Base-by-base conservation (phyloP, 768 basidiomycete species). In the Chalciporus piperatus region DNA sequence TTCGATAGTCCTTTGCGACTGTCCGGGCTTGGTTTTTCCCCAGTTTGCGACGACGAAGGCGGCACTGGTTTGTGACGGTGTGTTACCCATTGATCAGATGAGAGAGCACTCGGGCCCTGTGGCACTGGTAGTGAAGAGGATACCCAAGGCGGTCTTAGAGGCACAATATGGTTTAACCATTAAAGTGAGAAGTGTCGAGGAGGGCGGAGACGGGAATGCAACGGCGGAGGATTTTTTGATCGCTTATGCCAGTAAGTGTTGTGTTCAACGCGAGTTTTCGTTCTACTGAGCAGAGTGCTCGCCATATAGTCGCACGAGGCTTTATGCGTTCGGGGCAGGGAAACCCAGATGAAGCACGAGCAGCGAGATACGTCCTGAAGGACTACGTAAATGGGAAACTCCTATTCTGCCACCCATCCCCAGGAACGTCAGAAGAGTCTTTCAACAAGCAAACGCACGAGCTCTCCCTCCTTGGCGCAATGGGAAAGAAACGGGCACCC, bases 1-100 rank as follows among this genome's bases (percentile, higher is more conserved):
- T 16, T 76, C 83, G 3, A 87, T 98, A 38, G 76, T 87, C 41
- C 81, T 99, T 17, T 98, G 95, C 59, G 97, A 99, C 72, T 99
- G 97, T 72, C 97, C 97, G 16, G 97, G 97, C 64, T 75, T 98
- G 32, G 97, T 99, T 33, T 98, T 98, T 65, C 97, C 97, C 6
- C 97, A 99, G 63, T 99, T 98, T 70, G 91, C 97, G 3, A 94
- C 91, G 23, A 98, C 94, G 3, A 93, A 92, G 67, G 97, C 96
- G 10, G 94, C 95, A 50, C 76, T 99, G 47, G 88, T 98, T 37
- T 97, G 95, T 59, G 94, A 98, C 64, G 97, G 97, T 48, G 94
- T 98, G 2, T 71, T 99, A 48, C 96, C 96, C 0, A 98, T 99
- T 58, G 97, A 99, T 66, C 97, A 98, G 70, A 83, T 98, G 79